Evolutionary conservation across 257 asterid genomes (phyloP).

Genomic region (Salvia rosmarinus): DNA sequence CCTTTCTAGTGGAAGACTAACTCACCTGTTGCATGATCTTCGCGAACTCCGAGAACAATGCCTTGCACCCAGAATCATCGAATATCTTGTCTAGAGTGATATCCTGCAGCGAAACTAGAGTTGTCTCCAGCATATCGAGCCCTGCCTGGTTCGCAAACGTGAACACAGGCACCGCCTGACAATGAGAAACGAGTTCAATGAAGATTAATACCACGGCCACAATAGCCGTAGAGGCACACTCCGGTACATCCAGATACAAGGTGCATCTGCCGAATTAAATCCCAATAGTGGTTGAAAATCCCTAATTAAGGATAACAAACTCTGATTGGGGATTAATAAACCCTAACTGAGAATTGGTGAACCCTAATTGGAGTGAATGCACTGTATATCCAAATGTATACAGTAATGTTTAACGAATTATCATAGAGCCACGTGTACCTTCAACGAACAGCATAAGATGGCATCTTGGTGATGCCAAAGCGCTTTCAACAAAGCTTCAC

Average conservation of each 20-base stretch:
- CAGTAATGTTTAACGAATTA: too few species aligned
- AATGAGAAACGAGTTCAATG: not conserved
- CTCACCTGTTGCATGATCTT: conserved; percentile 95
- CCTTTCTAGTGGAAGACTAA: not conserved
- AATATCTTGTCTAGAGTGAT: conserved; percentile 82
- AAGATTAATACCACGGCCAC: too few species aligned
- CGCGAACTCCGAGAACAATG: conserved; percentile 70
- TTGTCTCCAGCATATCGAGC: conserved; percentile 93
- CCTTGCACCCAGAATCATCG: conserved; percentile 77
- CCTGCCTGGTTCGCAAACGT: conserved; percentile 95
- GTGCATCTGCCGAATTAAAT: too few species aligned
- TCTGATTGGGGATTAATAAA: too few species aligned
- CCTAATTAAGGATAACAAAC: too few species aligned
- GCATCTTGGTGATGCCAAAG: conserved; percentile 99
- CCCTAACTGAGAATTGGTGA: too few species aligned
- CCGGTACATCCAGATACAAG: too few species aligned
- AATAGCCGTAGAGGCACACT: too few species aligned
- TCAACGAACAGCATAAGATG: conserved; percentile 88
- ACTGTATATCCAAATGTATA: too few species aligned
- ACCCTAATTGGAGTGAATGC: too few species aligned
- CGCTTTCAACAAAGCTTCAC: conserved; percentile 69
- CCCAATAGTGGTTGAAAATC: too few species aligned
- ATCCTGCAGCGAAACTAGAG: conserved; percentile 88
- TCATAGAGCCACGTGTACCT: conserved; percentile 48
- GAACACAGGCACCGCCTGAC: conserved; percentile 78